phyloP scores from a whole-genome alignment of 2,329 filamentous ascomycete genomes.

The Alternaria arbusti region DNA sequence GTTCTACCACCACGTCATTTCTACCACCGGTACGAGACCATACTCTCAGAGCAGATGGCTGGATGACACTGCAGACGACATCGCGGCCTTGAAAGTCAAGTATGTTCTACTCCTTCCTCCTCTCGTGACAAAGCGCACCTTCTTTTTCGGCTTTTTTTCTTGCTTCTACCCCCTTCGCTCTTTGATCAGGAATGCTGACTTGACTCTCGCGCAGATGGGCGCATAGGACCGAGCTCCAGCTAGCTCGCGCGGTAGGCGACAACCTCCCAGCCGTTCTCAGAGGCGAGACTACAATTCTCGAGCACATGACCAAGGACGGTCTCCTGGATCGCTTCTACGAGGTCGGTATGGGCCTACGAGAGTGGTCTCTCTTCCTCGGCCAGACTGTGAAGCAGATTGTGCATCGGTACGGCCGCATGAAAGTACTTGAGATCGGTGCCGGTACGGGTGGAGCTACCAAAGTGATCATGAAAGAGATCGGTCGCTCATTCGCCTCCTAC shows the following conservation, averaged over 20 bases:
- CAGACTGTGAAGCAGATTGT: slow-evolving; percentile 15
- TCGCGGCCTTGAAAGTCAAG: not conserved
- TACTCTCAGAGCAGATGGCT: not conserved
- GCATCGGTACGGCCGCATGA: slow-evolving; percentile 18
- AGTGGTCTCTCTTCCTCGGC: not conserved
- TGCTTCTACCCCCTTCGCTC: not conserved
- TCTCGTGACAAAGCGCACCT: not conserved
- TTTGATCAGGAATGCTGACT: not conserved
- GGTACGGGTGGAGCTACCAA: slow-evolving; percentile 15
- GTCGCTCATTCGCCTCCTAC: slow-evolving; percentile 11
- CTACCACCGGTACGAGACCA: not conserved
- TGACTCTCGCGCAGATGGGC: not conserved
- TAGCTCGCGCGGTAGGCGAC: not conserved
- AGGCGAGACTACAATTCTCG: slow-evolving; percentile 1
- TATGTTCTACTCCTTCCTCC: not conserved
- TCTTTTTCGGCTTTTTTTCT: not conserved
- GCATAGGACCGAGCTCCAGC: not conserved
- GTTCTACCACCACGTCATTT: not conserved
- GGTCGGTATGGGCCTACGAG: not conserved
- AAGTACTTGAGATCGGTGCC: slow-evolving; percentile 19
- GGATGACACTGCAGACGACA: not conserved
- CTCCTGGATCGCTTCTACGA: slow-evolving; percentile 23
- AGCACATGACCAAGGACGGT: slow-evolving; percentile 5
- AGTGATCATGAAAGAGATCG: not conserved
- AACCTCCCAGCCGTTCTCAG: not conserved